Base-by-base conservation (phyloP, 805 yeast species). In the Candida qinlingensis region DNA sequence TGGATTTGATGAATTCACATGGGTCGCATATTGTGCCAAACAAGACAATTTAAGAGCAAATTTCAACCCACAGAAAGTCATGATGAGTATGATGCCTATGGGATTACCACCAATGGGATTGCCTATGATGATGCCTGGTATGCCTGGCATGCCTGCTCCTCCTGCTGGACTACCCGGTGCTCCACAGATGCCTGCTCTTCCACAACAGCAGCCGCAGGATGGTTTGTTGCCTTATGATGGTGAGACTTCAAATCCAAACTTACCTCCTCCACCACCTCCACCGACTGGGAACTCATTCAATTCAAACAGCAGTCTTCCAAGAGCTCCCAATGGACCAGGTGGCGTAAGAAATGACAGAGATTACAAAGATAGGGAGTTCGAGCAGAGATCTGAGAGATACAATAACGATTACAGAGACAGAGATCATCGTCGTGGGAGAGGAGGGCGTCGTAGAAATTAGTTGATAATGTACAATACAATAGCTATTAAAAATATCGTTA, bases 1-100 rank as follows among this genome's bases (percentile, higher is more conserved):
- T 61, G 99, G 99, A 2, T 94, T 94, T 63, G 96, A 94, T 64
- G 99, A 94, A 70, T 78, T 87, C 55, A 86, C 97, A 12, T 94
- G 99, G 99, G 81, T 86, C 47, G 89, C 91, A 27, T 94, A 94
- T 68, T 83, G 96, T 57, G 74, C 83, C 39, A 89, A 88, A 64
- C 97, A 91, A 62, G 96, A 91, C 64, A 83, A 81, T 55, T 60
- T 85, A 43, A 76, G 94, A 47, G 83, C 83, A 6, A 91, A 86
- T 51, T 91, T 81, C 68, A 86, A 87, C 51, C 94, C 96, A 3
- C 87, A 84, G 48, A 89, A 86, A 60, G 71, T 88, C 25, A 78
- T 88, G 76, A 81, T 80, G 62, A 80, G 79, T 56, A 69, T 79
- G 63, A 76, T 76, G 75, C 66, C 68, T 26, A 55, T 47, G 44